Evolutionary conservation across 805 yeast species (phyloP).

Genomic region (Candida piceae): DNA sequence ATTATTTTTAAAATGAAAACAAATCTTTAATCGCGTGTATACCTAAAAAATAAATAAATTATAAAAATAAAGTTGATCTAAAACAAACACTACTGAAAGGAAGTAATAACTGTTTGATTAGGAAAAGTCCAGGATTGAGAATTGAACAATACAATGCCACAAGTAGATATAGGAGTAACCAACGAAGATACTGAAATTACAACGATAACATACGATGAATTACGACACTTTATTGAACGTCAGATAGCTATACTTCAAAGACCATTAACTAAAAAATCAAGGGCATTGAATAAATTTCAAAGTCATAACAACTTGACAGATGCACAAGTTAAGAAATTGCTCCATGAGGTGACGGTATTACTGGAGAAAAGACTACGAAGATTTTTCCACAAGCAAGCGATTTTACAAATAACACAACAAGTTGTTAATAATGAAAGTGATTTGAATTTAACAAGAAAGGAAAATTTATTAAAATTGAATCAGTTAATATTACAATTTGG

Average conservation of each 20-base stretch:
- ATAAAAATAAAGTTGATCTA: too few relatives aligned
- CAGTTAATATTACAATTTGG: conserved; percentile 24
- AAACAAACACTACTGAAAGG: too few relatives aligned
- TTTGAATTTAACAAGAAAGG: conserved; percentile 8
- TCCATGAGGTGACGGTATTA: conserved; percentile 8
- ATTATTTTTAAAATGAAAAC: too few relatives aligned
- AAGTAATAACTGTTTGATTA: too few relatives aligned
- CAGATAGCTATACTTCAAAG: conserved; percentile 18
- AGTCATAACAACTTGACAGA: conserved; percentile 5
- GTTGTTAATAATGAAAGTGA: conserved; percentile 22
- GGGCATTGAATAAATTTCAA: conserved; percentile 5
- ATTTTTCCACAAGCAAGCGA: conserved; percentile 27
- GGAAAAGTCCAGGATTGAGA: too few relatives aligned
- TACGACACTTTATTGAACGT: conserved; percentile 20
- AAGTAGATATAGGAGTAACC: too few relatives aligned
- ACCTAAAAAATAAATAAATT: too few relatives aligned
- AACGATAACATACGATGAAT: conserved; percentile 20
- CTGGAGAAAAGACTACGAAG: conserved; percentile 16
- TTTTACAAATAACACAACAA: conserved; percentile 27
- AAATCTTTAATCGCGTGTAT: too few relatives aligned
- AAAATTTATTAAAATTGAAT: conserved; percentile 23
- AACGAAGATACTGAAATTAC: too few relatives aligned
- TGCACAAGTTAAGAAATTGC: conserved; percentile 8
- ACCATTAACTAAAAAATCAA: conserved; percentile 17
- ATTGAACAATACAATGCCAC: too few relatives aligned